Conservation (phyloP, 2,329 filamentous ascomycete species). For the Metarhizium brunneum region DNA sequence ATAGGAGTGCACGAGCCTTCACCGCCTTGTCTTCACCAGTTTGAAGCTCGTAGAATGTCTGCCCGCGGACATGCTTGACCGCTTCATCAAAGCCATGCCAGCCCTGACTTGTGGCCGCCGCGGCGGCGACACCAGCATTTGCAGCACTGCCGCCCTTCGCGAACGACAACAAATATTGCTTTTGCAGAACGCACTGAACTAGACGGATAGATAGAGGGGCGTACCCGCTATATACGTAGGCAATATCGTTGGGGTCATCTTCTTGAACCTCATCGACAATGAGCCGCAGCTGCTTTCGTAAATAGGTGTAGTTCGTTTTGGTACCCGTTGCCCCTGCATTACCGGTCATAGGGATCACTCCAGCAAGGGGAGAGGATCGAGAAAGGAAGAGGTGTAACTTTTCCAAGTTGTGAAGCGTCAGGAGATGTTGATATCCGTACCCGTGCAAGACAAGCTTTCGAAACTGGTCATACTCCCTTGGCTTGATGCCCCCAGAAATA, state of each 20-base stretch:
- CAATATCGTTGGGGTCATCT: conserved; percentile 84
- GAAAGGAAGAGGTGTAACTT: conserved; percentile 81
- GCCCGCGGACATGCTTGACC: conserved; percentile 76
- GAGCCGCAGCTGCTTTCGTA: conserved; percentile 77
- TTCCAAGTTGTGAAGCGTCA: conserved; percentile 81
- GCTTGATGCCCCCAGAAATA: conserved; percentile 78
- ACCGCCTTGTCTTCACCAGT: conserved; percentile 89
- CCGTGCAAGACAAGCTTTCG: conserved; percentile 81
- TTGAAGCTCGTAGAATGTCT: conserved; percentile 86
- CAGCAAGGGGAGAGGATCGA: conserved; percentile 66
- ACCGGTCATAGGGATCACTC: conserved; percentile 65
- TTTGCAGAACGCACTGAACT: conserved; percentile 88
- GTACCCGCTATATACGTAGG: conserved; percentile 98
- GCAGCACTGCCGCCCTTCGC: conserved; percentile 49
- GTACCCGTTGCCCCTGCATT: conserved; percentile 44
- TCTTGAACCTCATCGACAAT: conserved; percentile 97
- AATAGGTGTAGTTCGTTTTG: conserved; percentile 82
- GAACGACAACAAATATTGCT: conserved; percentile 68
- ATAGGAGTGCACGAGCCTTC: conserved; percentile 74
- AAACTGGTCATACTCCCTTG: conserved; percentile 82
- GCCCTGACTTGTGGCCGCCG: conserved; percentile 59
- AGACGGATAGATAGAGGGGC: conserved; percentile 85
- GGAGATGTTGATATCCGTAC: conserved; percentile 89
- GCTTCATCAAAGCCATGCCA: conserved; percentile 93
- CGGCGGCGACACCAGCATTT: conserved; percentile 15